phyloP scores from a whole-genome alignment of 352 stramenopile genomes.

The Pythium vanterpoolii region DNA sequence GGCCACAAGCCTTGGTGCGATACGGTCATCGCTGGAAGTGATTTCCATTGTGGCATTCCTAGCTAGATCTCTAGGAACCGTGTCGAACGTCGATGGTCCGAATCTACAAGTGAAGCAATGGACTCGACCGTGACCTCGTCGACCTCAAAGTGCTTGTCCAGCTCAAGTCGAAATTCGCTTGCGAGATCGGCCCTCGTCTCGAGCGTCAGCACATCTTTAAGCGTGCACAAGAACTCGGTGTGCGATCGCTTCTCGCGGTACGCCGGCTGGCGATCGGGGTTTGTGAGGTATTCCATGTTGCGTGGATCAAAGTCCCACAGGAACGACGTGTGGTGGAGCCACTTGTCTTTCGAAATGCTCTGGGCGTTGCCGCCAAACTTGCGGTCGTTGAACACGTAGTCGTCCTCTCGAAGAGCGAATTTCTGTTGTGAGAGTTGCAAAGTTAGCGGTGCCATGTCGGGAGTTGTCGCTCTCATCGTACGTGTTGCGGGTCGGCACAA shows the following conservation, averaged over 20 bases:
- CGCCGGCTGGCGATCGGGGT: slow-evolving; percentile 92
- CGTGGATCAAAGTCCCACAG: slow-evolving; percentile 93
- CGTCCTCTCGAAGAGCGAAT: slow-evolving; percentile 93
- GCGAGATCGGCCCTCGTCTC: slow-evolving; percentile 44
- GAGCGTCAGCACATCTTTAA: slow-evolving; percentile 71
- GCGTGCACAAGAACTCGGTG: slow-evolving; percentile 91
- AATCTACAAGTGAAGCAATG: slow-evolving; percentile 42
- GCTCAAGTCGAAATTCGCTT: slow-evolving; percentile 37
- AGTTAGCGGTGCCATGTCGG: background rate
- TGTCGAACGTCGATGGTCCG: slow-evolving; percentile 67
- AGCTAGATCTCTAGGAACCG: slow-evolving; percentile 43
- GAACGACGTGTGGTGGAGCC: slow-evolving; percentile 98
- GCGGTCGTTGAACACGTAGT: slow-evolving; percentile 93
- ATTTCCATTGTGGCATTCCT: background rate
- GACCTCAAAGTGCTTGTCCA: slow-evolving; percentile 58
- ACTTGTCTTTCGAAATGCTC: slow-evolving; percentile 92
- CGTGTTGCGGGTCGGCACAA: slow-evolving; percentile 19
- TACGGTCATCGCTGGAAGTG: background rate
- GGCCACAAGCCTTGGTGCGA: background rate
- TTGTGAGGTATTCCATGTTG: slow-evolving; percentile 95
- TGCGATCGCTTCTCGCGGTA: slow-evolving; percentile 93
- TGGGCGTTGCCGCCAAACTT: slow-evolving; percentile 98
- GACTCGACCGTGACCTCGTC: slow-evolving; percentile 46
- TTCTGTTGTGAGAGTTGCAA: slow-evolving; percentile 24
- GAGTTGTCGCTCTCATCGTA: background rate